Conservation (phyloP, 2,329 filamentous ascomycete species). For the Chalaropsis thielavioides region DNA sequence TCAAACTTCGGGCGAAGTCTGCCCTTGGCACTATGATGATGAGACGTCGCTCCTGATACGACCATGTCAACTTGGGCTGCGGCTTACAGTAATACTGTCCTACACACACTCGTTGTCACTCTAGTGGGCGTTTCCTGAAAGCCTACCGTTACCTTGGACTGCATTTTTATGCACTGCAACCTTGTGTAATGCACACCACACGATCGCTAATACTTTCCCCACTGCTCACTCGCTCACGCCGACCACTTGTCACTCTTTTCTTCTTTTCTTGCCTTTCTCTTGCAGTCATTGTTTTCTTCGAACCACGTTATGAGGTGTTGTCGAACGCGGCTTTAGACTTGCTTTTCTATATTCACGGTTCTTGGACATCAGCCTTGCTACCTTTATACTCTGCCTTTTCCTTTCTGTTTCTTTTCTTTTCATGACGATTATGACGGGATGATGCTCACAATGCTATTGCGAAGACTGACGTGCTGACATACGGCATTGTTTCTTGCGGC, state of each 20-base stretch:
- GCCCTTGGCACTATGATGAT: neutral
- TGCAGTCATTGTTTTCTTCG: neutral
- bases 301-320: slow-evolving; percentile 1
- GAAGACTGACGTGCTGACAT: neutral
- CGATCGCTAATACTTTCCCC: neutral
- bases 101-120: neutral
- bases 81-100: neutral
- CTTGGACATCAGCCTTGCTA: neutral
- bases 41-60: neutral
- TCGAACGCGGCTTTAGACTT: slow-evolving; percentile 2
- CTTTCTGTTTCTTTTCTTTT: slow-evolving; percentile 4
- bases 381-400: neutral
- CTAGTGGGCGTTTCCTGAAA: neutral
- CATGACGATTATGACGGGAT: slow-evolving; percentile 15
- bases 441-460: slow-evolving; percentile 11
- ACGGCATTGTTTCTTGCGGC: slow-evolving; percentile 11
- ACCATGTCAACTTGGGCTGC: neutral
- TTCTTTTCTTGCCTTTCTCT: slow-evolving; percentile 1
- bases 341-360: neutral
- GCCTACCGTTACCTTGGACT: neutral
- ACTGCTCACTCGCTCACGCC: neutral
- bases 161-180: slow-evolving; percentile 13
- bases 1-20: neutral
- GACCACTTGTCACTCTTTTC: neutral
- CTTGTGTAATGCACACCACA: neutral